phyloP scores from a whole-genome alignment of 2,329 filamentous ascomycete species.

The Sclerotinia spermophila region DNA sequence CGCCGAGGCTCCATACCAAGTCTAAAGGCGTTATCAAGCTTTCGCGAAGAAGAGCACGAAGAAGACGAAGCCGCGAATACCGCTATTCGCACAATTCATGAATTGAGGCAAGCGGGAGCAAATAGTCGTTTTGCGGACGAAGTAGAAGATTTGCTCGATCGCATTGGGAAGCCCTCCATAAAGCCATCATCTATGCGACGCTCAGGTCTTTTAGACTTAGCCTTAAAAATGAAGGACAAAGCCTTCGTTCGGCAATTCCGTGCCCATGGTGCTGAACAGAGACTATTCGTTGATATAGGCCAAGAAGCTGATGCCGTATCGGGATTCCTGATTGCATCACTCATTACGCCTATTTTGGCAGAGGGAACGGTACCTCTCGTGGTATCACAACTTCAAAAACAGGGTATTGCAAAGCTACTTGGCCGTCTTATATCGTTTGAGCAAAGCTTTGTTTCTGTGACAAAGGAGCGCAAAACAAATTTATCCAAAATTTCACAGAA shows the following conservation, averaged over 20 bases:
- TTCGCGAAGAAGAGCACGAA: conserved; percentile 34
- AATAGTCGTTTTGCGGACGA: conserved; percentile 64
- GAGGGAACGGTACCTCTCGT: conserved; percentile 59
- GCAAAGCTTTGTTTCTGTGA: conserved; percentile 57
- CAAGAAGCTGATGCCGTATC: conserved; percentile 58
- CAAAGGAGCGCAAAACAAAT: conserved; percentile 62
- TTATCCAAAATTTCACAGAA: conserved; percentile 62
- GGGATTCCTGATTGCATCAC: conserved; percentile 61
- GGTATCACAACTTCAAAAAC: conserved; percentile 52
- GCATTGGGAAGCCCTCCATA: conserved; percentile 51
- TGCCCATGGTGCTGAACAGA: conserved; percentile 67
- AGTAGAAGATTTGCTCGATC: conserved; percentile 60
- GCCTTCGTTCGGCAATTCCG: conserved; percentile 67
- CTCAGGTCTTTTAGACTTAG: conserved; percentile 57
- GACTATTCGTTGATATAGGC: conserved; percentile 60
- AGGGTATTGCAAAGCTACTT: conserved; percentile 54
- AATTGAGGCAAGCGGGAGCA: conserved; percentile 61
- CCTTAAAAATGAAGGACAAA: conserved; percentile 57
- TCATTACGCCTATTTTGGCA: conserved; percentile 59
- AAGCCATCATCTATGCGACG: conserved; percentile 52
- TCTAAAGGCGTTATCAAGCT: conserved; percentile 31
- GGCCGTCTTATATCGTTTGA: conserved; percentile 50
- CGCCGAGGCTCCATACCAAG: conserved; percentile 32
- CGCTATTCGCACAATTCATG: conserved; percentile 61
- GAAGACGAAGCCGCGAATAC: conserved; percentile 28